Evolutionary conservation across 495 filamentous ascomycete species (phyloP).

Genomic region (Peziza echinospora): DNA sequence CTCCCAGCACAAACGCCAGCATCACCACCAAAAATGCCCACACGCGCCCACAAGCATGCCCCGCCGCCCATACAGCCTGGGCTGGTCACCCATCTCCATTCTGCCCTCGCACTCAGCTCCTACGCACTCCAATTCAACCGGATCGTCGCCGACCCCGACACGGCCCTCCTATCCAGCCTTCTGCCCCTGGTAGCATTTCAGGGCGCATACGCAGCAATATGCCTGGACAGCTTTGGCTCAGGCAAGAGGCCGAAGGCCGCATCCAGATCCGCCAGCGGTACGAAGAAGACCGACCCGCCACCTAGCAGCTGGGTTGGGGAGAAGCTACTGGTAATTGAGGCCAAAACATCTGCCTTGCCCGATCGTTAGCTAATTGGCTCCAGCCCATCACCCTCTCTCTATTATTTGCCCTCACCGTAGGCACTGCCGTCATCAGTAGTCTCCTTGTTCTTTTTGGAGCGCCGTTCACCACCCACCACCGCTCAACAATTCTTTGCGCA

Average conservation of each 20-base stretch:
- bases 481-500: constrained; percentile 57
- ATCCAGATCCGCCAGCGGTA: no score
- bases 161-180: background rate
- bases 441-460: constrained; percentile 76
- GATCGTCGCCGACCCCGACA: background rate
- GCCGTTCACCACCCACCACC: constrained; percentile 60
- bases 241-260: no score
- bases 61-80: no score
- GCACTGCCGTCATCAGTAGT: constrained; percentile 34
- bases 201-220: background rate
- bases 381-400: constrained; percentile 41
- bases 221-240: background rate
- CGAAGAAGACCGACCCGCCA: no score
- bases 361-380: no score
- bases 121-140: background rate
- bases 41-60: no score
- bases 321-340: no score
- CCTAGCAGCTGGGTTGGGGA: no score
- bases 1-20: background rate
- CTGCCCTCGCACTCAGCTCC: background rate
- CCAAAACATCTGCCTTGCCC: no score
- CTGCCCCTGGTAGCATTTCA: background rate
- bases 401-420: constrained; percentile 23
- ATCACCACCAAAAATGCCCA: no score
- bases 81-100: background rate